phyloP scores from a whole-genome alignment of 306 rosid genomes.

The Trichosanthes cucumerina region DNA sequence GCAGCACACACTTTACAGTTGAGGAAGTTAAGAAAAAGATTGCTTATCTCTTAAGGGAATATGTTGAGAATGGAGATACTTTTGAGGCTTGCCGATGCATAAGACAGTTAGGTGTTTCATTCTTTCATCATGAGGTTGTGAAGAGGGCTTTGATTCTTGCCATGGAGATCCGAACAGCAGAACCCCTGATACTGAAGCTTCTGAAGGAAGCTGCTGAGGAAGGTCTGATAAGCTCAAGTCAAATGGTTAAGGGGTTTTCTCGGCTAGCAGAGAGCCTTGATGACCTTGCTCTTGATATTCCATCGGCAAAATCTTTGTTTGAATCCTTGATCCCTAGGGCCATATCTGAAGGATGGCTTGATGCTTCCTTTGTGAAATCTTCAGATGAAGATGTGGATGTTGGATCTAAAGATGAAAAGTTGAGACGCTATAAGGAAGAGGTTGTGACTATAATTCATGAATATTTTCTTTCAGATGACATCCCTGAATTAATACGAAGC shows the following conservation, averaged over 20 bases:
- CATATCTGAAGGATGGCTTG: constrained; percentile 88
- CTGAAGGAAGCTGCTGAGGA: constrained; percentile 94
- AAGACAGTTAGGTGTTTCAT: constrained; percentile 84
- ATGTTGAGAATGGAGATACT: constrained; percentile 71
- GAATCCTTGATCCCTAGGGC: constrained; percentile 66
- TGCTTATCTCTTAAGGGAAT: constrained; percentile 67
- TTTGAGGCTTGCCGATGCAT: constrained; percentile 89
- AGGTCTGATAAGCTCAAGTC: constrained; percentile 91
- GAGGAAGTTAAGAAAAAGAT: constrained; percentile 93
- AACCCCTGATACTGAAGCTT: constrained; percentile 51
- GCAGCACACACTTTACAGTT: constrained; percentile 90
- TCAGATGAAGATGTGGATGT: constrained; percentile 45
- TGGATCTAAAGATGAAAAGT: constrained; percentile 43
- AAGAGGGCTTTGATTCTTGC: constrained; percentile 82
- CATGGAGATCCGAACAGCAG: constrained; percentile 72
- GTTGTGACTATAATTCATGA: constrained; percentile 79
- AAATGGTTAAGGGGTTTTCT: constrained; percentile 90
- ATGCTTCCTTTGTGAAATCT: constrained; percentile 56
- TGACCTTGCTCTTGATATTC: constrained; percentile 97
- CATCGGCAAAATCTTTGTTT: constrained; percentile 62
- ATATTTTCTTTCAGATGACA: constrained; percentile 88
- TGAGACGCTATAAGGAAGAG: constrained; percentile 75
- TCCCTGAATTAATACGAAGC: constrained; percentile 85
- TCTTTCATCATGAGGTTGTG: constrained; percentile 98
- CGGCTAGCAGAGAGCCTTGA: constrained; percentile 87